These are phyloP conservation scores for Apostasia ramifera DNA, from an alignment of 106 monocot species.

Conservation along the genomic window DNA sequence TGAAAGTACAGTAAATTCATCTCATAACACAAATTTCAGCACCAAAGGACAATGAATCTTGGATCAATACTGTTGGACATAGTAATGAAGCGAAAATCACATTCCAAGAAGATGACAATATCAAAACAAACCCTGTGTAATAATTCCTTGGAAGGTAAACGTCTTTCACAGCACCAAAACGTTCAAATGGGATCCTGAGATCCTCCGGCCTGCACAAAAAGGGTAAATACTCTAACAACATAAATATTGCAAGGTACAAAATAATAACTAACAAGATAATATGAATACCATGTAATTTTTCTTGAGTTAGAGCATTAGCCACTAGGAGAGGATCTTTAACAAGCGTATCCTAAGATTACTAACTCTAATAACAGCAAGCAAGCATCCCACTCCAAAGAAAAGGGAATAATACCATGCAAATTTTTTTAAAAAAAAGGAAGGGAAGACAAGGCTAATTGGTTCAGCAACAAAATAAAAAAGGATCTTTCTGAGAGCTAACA, in stretches of 20 bases:
- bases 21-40: too few species aligned
- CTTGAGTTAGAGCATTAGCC: neutral
- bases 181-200: conserved; percentile 81
- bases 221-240: neutral
- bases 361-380: neutral
- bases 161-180: conserved; percentile 89
- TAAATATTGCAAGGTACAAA: neutral
- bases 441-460: too few species aligned
- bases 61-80: too few species aligned
- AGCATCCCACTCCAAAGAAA: too few species aligned
- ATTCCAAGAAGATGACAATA: neutral
- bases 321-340: neutral
- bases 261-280: neutral
- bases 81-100: too few species aligned
- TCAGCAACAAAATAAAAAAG: too few species aligned
- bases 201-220: conserved; percentile 47
- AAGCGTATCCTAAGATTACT: neutral
- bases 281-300: neutral
- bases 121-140: conserved; percentile 60
- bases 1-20: too few species aligned
- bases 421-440: too few species aligned
- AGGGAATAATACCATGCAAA: too few species aligned
- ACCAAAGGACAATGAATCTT: too few species aligned
- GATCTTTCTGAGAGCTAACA: too few species aligned
- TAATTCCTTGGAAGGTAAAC: conserved; percentile 94